Base-by-base conservation (phyloP, 2,329 filamentous ascomycete genomes). In the Fusarium tupiense region DNA sequence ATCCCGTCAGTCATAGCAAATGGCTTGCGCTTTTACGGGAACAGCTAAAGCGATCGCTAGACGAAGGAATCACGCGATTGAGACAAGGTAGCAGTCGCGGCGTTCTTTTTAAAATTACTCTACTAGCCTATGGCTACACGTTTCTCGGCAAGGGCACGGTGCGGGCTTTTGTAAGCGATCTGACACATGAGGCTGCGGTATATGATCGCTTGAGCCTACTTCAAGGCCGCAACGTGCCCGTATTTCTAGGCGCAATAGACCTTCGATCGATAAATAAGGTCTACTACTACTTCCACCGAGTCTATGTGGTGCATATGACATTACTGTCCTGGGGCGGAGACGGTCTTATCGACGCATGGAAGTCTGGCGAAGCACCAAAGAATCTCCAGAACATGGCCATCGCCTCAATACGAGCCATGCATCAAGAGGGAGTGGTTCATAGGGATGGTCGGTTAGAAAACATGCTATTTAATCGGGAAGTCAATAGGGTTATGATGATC, bases 391-490 rank as follows among this genome's bases (percentile, higher is more conserved):
- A 0, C 7, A 46, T 46, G 11, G 5, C 5, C 24, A 20, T 46
- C 17, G 3, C 24, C 20, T 0, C 24, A 13, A 0, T 46, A 26
- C 24, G 8, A 0, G 43, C 43, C 8, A 46, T 26, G 11, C 5
- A 46, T 1, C 17, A 46, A 26, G 24, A 46, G 24, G 43, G 43
- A 26, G 43, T 46, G 43, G 0, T 46, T 3, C 24, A 46, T 0
- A 46, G 1, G 43, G 43, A 46, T 26, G 17, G 9, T 46, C 0
- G 1, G 3, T 46, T 19, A 0, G 0, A 0, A 46, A 46, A 46
- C 2, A 26, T 46, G 43, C 11, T 46, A 46, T 46, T 46, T 0
- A 46, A 46, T 46, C 0, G 24, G 1, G 43, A 46, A 1, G 43
- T 46, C 0, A 46, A 46, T 1, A 46, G 17, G 24, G 43, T 46